Percentiles rank a stretch among this genome's conserved stretches.
phyloP scores from a whole-genome alignment of 768 basidiomycete genomes.

The Megacollybia marginata region DNA sequence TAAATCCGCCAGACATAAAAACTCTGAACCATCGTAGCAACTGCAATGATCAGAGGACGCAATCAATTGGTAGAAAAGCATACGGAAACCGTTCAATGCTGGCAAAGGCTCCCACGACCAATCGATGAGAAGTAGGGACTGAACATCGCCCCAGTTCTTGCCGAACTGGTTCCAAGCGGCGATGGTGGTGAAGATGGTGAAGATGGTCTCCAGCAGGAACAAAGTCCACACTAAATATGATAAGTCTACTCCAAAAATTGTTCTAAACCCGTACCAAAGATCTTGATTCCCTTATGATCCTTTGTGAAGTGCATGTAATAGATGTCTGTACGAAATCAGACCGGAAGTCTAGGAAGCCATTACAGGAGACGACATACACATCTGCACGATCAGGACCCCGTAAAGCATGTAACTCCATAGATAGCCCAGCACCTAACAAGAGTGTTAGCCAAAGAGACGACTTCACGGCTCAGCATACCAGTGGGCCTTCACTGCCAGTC shows the following conservation, averaged over 20 bases:
- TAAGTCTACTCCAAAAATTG: neutral
- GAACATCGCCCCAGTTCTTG: constrained; percentile 12
- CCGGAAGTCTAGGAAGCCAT: too few relatives aligned
- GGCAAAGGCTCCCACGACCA: constrained; percentile 11
- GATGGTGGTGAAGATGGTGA: constrained; percentile 10
- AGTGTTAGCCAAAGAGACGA: neutral
- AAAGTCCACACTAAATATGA: constrained; percentile 9
- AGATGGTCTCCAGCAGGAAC: constrained; percentile 10
- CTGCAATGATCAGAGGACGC: neutral
- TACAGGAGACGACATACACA: constrained; percentile 7
- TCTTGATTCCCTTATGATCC: constrained; percentile 7
- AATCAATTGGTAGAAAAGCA: neutral
- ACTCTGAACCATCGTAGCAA: constrained; percentile 9
- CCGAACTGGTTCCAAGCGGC: constrained; percentile 11
- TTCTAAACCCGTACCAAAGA: constrained; percentile 3
- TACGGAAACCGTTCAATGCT: constrained; percentile 4
- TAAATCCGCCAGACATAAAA: constrained; percentile 13
- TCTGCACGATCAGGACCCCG: constrained; percentile 13
- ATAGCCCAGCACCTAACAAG: constrained; percentile 10
- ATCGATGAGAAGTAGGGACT: constrained; percentile 6
- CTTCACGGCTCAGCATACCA: constrained; percentile 1
- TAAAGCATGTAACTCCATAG: constrained; percentile 12
- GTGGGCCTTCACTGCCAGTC: constrained; percentile 5
- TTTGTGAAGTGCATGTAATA: constrained; percentile 3
- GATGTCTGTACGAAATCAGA: too few relatives aligned